phyloP scores from a whole-genome alignment of 1,284 basidiomycete species.

The Marasmius oreades region DNA sequence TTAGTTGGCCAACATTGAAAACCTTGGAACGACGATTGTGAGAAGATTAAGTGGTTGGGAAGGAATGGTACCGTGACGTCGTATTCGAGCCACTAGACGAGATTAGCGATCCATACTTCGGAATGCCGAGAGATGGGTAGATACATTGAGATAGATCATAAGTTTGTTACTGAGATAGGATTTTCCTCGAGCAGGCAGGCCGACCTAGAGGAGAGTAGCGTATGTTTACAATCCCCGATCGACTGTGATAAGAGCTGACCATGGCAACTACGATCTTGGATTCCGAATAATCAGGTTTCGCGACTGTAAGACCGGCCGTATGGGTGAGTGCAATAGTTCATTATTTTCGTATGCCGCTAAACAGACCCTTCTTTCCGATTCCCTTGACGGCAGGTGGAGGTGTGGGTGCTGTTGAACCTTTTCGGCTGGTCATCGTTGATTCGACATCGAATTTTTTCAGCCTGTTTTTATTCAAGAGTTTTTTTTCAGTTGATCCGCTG shows the following conservation, averaged over 20 bases:
- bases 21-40: conserved; percentile 47
- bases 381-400: conserved; percentile 78
- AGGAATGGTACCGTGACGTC: conserved; percentile 73
- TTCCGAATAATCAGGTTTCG: conserved; percentile 97
- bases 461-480: conserved; percentile 34
- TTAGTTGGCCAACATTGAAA: conserved; percentile 96
- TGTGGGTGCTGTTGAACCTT: conserved; percentile 64
- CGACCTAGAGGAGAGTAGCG: conserved; percentile 46
- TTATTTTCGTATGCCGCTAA: background rate
- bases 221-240: background rate
- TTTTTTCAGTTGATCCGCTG: background rate
- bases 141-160: conserved; percentile 74
- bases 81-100: conserved; percentile 92
- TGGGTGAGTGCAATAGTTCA: conserved; percentile 4
- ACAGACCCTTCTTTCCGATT: conserved; percentile 74
- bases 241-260: conserved; percentile 44
- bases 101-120: conserved; percentile 12
- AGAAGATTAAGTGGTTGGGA: background rate
- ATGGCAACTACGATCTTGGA: conserved; percentile 98
- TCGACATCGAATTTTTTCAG: conserved; percentile 72
- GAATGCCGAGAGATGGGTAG: background rate
- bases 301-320: conserved; percentile 46
- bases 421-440: conserved; percentile 62
- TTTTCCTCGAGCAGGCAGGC: conserved; percentile 80
- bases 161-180: conserved; percentile 85